Evolutionary conservation across 345 rosid species (phyloP).

Genomic region (Eucalyptus tenuipes): DNA sequence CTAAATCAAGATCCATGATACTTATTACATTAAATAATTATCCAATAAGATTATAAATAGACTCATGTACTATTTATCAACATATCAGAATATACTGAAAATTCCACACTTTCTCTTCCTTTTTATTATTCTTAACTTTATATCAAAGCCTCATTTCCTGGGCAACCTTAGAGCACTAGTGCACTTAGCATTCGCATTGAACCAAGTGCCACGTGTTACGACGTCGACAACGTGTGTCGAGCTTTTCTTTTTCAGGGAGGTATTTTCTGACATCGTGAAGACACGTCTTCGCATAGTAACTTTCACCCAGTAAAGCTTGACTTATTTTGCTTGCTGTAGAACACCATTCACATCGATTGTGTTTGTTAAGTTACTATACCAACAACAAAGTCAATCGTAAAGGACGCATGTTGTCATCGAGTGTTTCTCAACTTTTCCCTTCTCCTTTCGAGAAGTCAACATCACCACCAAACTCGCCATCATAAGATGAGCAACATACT

Average conservation of each 20-base stretch:
- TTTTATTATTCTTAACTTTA: too few species aligned
- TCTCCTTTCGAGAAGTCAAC: neutral
- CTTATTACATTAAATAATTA: neutral
- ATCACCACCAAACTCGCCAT: neutral
- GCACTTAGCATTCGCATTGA: too few species aligned
- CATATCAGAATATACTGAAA: neutral
- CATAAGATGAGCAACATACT: neutral
- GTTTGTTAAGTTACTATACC: neutral
- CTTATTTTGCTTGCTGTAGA: neutral
- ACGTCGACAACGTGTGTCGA: fast-evolving
- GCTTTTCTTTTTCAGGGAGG: neutral
- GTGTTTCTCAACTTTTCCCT: neutral
- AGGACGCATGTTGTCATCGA: neutral
- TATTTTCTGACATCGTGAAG: fast-evolving
- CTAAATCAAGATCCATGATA: too few species aligned
- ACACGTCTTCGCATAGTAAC: fast-evolving
- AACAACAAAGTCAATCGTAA: neutral
- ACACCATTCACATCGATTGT: neutral
- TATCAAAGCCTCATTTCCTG: neutral
- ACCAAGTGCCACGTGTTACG: neutral
- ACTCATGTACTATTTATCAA: neutral
- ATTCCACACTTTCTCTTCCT: too few species aligned
- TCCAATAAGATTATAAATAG: neutral
- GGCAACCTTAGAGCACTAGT: too few species aligned
- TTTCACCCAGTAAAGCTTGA: neutral